Base-by-base conservation (phyloP, 2,329 filamentous ascomycete species). In the Sodiomyces alkalinus region DNA sequence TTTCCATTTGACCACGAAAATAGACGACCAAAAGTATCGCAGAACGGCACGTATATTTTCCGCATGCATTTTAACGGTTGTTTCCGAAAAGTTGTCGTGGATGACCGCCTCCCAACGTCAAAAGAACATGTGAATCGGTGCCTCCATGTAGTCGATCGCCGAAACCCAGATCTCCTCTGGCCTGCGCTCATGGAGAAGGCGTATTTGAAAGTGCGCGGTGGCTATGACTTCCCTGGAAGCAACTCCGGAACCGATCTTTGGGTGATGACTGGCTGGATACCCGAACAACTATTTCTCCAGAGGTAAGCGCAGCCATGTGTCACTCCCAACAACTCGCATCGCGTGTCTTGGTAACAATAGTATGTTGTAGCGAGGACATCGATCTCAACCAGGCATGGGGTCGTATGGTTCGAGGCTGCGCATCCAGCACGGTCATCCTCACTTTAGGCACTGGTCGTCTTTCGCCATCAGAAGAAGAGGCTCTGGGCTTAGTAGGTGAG, bases 61-160 rank as follows among this genome's bases (percentile, higher is more conserved):
- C 75, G 79, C n/a, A 70, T 98, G 44, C 80, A 93, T 46, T 96
- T 98, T 57, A 98, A 98, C 44, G 90, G 90, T 11, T 90, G 83
- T 44, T 86, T 78, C 49, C 74, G 90, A 27, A 78, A 75, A 41
- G 85, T 98, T 1, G 62, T 79, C 12, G 81, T 98, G 36, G 90
- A 98, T 45, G 87, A 96, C 47, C 70, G 79, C 13, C 64, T 98
- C 11, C 90, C 90, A 1, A 62, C 71, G 1, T 90, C 86, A 1
- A 77, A 67, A 28, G 14, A 7, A 14, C 20, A 22, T 9, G 80
- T 74, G 11, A 62, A 72, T 21, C 71, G 85, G 17, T 73, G 79
- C 5, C 67, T 98, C 3, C 85, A 92, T 49, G 86, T 96, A 7
- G 68, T 92, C 25, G 87, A 96, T 43, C 70, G 83, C 19, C 75